Evolutionary conservation across 805 yeast genomes (phyloP).

Genomic region (Sungouiozyma ichnusensis): DNA sequence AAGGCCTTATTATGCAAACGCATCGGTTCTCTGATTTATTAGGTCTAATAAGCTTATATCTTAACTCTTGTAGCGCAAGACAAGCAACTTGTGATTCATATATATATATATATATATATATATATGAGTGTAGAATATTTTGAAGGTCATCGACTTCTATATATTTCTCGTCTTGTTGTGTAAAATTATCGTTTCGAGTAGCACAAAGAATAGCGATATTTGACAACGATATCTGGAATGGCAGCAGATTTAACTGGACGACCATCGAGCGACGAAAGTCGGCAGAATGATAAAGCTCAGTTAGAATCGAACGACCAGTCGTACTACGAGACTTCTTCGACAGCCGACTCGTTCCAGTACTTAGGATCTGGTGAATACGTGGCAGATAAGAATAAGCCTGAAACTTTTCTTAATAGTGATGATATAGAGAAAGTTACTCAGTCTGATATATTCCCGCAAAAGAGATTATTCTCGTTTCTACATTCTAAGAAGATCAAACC

Average conservation of each 20-base stretch:
- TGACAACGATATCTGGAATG: background rate
- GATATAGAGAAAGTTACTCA: slow-evolving; percentile 29
- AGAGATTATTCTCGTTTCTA: slow-evolving; percentile 40
- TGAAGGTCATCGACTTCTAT: too few species aligned
- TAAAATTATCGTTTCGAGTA: too few species aligned
- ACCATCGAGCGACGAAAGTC: background rate
- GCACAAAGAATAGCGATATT: too few species aligned
- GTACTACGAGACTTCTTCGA: background rate
- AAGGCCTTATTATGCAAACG: too few species aligned
- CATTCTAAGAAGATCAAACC: slow-evolving; percentile 42
- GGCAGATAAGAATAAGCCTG: slow-evolving; percentile 22
- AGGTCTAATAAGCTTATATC: too few species aligned
- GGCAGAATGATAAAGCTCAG: background rate
- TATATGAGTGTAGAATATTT: too few species aligned
- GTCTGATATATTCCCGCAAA: slow-evolving; percentile 31
- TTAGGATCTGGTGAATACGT: slow-evolving; percentile 19
- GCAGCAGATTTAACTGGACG: background rate
- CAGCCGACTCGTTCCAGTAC: background rate
- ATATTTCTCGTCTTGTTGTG: background rate
- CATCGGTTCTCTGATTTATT: too few species aligned
- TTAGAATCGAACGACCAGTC: background rate
- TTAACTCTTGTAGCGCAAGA: too few species aligned
- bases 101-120: too few species aligned
- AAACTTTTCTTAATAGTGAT: slow-evolving; percentile 24
- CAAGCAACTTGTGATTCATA: too few species aligned